These are phyloP conservation scores for Chalaropsis ovoidea DNA, from an alignment of 2,329 filamentous ascomycete species.

Conservation along the genomic window DNA sequence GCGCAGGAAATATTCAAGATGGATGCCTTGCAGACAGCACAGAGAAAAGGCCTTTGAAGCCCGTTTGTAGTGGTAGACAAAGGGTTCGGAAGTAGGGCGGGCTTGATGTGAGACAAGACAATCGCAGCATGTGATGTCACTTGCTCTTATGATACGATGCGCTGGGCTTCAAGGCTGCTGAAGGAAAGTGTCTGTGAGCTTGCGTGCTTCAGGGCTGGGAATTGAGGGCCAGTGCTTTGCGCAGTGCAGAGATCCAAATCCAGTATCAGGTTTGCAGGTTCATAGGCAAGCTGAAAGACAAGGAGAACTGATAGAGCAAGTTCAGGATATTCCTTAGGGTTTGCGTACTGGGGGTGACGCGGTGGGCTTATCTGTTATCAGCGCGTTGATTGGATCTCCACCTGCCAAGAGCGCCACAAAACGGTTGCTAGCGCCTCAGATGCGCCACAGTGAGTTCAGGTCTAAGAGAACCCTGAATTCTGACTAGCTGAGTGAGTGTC, in stretches of 20 bases:
- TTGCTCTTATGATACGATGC: not conserved
- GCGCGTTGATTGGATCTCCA: slow-evolving; percentile 1
- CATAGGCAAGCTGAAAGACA: not conserved
- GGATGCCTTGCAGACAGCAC: not conserved
- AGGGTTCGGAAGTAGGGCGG: not conserved
- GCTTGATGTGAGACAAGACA: not conserved
- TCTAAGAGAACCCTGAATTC: too few species aligned
- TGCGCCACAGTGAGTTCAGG: too few species aligned
- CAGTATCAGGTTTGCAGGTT: not conserved
- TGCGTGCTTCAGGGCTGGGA: not conserved
- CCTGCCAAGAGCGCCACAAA: not conserved
- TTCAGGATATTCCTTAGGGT: not conserved
- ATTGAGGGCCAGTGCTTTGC: not conserved
- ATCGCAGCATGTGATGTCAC: not conserved
- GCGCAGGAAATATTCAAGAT: not conserved
- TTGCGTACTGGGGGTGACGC: not conserved
- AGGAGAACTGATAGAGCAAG: not conserved
- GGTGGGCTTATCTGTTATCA: not conserved
- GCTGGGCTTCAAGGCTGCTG: not conserved
- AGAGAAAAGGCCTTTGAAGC: not conserved
- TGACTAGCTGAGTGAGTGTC: too few species aligned
- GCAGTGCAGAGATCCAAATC: not conserved
- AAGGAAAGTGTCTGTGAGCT: not conserved
- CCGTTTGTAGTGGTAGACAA: not conserved
- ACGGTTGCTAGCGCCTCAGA: too few species aligned